Conservation (phyloP, 371 early-diverging fungal genomes). For the Mortierella sp. region DNA sequence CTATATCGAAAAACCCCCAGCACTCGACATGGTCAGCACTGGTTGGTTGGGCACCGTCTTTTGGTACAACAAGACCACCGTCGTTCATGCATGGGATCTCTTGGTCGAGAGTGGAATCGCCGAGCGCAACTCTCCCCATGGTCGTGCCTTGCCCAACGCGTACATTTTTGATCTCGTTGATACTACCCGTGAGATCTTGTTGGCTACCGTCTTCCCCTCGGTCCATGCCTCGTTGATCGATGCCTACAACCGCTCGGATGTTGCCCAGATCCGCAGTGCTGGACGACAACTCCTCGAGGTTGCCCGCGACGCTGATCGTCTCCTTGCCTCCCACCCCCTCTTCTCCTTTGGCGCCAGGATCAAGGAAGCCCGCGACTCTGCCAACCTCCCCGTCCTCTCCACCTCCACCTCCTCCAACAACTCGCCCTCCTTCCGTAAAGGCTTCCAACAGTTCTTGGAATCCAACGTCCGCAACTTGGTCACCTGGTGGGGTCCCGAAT, state of each 20-base stretch:
- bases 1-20: conserved; percentile 40
- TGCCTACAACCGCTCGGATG: conserved; percentile 27
- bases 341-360: conserved; percentile 42
- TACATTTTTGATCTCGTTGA: conserved; percentile 53
- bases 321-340: conserved; percentile 29
- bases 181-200: conserved; percentile 47
- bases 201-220: conserved; percentile 33
- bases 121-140: conserved; percentile 12
- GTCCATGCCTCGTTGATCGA: conserved; percentile 32
- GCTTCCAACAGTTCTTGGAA: conserved; percentile 52
- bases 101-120: conserved; percentile 23
- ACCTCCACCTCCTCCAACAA: conserved; percentile 3
- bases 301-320: conserved; percentile 30
- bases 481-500: conserved; percentile 55
- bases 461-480: conserved; percentile 47
- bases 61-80: conserved; percentile 40
- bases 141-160: conserved; percentile 18
- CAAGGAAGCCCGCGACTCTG: conserved; percentile 25
- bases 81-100: conserved; percentile 45
- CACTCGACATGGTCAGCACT: conserved; percentile 26
- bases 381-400: conserved; percentile 19
- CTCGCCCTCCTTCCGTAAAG: conserved; percentile 22
- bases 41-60: conserved; percentile 43
- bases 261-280: conserved; percentile 23
- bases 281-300: conserved; percentile 32